phyloP scores from a whole-genome alignment of 148 eudicot species.

The Cornus suecica region DNA sequence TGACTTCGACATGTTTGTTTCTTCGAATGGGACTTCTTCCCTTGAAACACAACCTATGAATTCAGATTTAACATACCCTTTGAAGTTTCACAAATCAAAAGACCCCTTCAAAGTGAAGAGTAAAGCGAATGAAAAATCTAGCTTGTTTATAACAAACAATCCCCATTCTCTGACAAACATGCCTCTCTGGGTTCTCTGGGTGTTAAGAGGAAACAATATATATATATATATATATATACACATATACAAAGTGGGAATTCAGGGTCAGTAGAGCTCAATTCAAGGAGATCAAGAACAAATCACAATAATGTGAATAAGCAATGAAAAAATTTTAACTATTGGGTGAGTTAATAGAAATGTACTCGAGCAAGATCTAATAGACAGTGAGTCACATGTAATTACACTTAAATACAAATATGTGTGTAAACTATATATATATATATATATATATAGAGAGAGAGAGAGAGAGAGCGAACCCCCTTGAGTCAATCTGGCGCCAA shows the following conservation, averaged over 20 bases:
- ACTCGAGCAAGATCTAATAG: neutral
- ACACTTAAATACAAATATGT: no score
- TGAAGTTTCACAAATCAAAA: neutral
- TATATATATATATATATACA: no score
- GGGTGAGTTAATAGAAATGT: neutral
- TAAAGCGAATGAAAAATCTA: neutral
- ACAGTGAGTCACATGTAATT: neutral
- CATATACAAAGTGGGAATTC: neutral
- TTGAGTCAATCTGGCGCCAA: slow-evolving; percentile 69
- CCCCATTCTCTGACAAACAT: no score
- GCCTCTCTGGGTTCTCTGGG: no score
- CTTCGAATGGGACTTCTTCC: neutral
- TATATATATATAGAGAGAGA: neutral
- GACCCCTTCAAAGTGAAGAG: neutral
- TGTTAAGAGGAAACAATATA: no score
- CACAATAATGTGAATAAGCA: neutral
- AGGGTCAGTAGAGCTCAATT: neutral
- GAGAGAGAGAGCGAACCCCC: slow-evolving; percentile 24
- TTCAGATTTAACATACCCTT: neutral
- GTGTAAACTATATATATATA: no score
- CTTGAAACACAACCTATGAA: neutral
- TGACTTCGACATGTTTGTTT: neutral
- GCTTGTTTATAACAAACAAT: no score
- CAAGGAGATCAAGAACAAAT: neutral
- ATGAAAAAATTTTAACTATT: neutral